These are phyloP conservation scores for Knufia petricola DNA, from an alignment of 2,329 filamentous ascomycete genomes.

Conservation along the genomic window DNA sequence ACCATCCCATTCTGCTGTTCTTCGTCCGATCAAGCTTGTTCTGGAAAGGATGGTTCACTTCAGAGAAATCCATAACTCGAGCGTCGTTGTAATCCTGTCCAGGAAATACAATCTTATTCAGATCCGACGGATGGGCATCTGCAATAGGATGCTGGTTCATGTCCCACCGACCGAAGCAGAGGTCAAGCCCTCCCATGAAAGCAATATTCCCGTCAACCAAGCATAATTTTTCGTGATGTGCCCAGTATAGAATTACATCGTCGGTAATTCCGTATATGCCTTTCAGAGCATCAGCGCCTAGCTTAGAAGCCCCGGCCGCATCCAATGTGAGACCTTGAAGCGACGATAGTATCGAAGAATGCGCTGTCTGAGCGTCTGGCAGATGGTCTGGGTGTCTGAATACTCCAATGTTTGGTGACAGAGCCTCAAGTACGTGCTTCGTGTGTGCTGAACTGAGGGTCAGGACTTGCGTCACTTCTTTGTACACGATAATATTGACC, in stretches of 20 bases:
- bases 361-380: slow-evolving; percentile 60
- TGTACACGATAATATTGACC: slow-evolving; percentile 82
- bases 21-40: slow-evolving; percentile 77
- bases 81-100: slow-evolving; percentile 94
- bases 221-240: slow-evolving; percentile 86
- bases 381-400: slow-evolving; percentile 86
- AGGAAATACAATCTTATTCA: slow-evolving; percentile 69
- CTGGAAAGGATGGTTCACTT: slow-evolving; percentile 68
- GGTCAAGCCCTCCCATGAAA: slow-evolving; percentile 86
- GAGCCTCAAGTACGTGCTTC: slow-evolving; percentile 63
- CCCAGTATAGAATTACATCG: slow-evolving; percentile 80
- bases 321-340: slow-evolving; percentile 48
- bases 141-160: slow-evolving; percentile 78
- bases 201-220: slow-evolving; percentile 67
- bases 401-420: slow-evolving; percentile 77
- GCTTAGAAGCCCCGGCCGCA: slow-evolving; percentile 48
- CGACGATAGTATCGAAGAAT: slow-evolving; percentile 46
- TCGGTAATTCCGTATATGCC: slow-evolving; percentile 72
- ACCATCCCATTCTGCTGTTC: slow-evolving; percentile 85
- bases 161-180: slow-evolving; percentile 84
- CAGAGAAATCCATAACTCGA: slow-evolving; percentile 67
- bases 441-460: slow-evolving; percentile 66
- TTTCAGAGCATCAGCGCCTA: slow-evolving; percentile 64
- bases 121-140: slow-evolving; percentile 68
- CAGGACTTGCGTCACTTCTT: slow-evolving; percentile 74